Percentiles rank a stretch among this genome's conserved stretches.
Conservation (phyloP, 192 early-diverging fungal species). For the Coemansia sp. region DNA sequence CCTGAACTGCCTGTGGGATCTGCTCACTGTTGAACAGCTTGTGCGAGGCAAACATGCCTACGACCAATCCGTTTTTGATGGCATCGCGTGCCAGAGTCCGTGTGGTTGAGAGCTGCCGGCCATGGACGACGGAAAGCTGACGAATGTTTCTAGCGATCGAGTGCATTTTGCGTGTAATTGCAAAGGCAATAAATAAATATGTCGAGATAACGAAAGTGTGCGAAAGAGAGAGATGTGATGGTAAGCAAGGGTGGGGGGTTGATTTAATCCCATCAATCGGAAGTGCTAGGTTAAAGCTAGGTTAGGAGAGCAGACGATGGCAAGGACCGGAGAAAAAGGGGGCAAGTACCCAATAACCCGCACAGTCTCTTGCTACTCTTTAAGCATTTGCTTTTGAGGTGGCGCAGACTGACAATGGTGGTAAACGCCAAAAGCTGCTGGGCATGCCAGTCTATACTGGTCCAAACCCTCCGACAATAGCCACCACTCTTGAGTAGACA, state of each 20-base stretch:
- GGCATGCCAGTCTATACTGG: too few relatives aligned
- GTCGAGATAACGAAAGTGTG: neutral
- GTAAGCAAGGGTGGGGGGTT: neutral
- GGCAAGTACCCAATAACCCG: too few relatives aligned
- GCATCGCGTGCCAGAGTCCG: neutral
- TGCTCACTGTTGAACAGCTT: conserved; percentile 24
- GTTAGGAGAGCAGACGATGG: too few relatives aligned
- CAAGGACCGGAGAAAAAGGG: too few relatives aligned
- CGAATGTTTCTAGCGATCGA: conserved; percentile 4
- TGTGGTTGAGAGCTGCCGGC: neutral
- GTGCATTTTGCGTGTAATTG: neutral
- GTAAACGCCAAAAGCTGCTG: too few relatives aligned
- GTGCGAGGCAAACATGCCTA: conserved; percentile 29
- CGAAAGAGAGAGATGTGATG: neutral
- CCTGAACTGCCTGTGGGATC: conserved; percentile 23
- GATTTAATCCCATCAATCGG: neutral
- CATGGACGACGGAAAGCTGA: neutral
- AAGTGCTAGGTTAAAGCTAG: neutral
- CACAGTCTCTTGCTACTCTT: too few relatives aligned
- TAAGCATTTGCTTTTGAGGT: too few relatives aligned
- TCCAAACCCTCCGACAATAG: too few relatives aligned
- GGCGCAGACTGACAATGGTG: too few relatives aligned
- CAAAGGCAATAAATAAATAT: neutral
- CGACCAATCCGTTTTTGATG: conserved; percentile 29
- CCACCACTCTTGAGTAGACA: too few relatives aligned